Evolutionary conservation across 495 filamentous ascomycete species (phyloP).

Genomic region (Penicillium cinerascens): DNA sequence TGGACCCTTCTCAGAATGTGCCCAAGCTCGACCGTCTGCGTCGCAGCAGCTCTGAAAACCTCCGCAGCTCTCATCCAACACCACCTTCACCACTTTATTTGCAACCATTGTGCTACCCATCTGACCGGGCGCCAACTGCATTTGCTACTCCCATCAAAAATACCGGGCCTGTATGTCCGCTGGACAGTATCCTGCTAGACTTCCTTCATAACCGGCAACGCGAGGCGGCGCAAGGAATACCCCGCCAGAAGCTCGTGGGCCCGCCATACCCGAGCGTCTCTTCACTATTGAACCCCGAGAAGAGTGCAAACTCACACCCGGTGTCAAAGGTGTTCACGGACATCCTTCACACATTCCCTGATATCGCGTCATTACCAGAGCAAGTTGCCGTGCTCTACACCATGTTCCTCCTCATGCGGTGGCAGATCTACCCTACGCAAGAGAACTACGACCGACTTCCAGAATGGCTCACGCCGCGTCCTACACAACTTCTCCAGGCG

Average conservation of each 20-base stretch:
- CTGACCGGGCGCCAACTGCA: slow-evolving; percentile 27
- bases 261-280: slow-evolving; percentile 74
- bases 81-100: slow-evolving; percentile 25
- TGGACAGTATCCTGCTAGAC: slow-evolving; percentile 72
- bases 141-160: slow-evolving; percentile 55
- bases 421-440: slow-evolving; percentile 69
- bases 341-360: slow-evolving; percentile 71
- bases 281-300: slow-evolving; percentile 65
- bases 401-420: slow-evolving; percentile 84
- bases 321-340: slow-evolving; percentile 80
- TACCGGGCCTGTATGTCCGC: slow-evolving; percentile 60
- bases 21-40: slow-evolving; percentile 36
- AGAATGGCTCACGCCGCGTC: slow-evolving; percentile 58
- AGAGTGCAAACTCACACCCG: slow-evolving; percentile 59
- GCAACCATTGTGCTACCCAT: slow-evolving; percentile 18
- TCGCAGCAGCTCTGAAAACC: slow-evolving; percentile 27
- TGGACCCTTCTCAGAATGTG: slow-evolving; percentile 51
- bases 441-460: slow-evolving; percentile 73
- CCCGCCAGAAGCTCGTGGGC: slow-evolving; percentile 59
- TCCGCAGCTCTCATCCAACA: slow-evolving; percentile 21
- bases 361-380: slow-evolving; percentile 65
- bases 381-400: slow-evolving; percentile 72
- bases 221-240: slow-evolving; percentile 58
- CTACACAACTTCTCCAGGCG: slow-evolving; percentile 54
- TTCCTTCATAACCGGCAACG: slow-evolving; percentile 67